Base-by-base conservation (phyloP, 1,139 yeast species). In the Hyphopichia khmerensis region DNA sequence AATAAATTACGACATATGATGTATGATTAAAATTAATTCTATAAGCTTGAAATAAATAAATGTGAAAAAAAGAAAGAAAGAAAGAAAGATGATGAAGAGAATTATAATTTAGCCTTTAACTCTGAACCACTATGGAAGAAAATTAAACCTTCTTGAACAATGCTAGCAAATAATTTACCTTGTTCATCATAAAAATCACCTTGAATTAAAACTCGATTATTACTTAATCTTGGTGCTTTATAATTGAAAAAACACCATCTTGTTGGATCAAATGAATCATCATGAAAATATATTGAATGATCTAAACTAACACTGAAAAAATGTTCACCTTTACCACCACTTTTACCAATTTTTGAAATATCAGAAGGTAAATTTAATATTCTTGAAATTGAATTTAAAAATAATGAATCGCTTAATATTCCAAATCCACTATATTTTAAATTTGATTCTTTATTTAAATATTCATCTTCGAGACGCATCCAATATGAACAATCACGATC, bases 111-210 rank as follows among this genome's bases (percentile, higher is more conserved):
- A 21, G 69, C 67, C 45, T 55, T 53, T 11, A 49, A 48, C 33
- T 66, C 69, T 10, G 55, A 32, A 21, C 65, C 67, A 35, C 56
- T 45, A 41, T 56, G 59, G 50, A 72, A 65, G 41, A 65, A 65
- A 2, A 69, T 67, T 42, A 72, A 56, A 2, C 75, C 75, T 51
- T 72, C 77, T 53, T 72, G 78, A 16, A 64, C 66, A 19, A 69
- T 65, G n/a, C 67, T 57, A 15, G 76, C 77, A 34, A 70, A 60
- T 42, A 69, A 57, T 39, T 60, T 59, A 10, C 72, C 73, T 29
- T 59, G 59, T 35, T 55, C 48, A 41, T 66, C 66, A 48, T 63
- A 72, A 49, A 66, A 62, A 18, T 64, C 61, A 6, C 69, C 74
- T 33, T 56, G 59, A 36, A 69, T 58, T 46, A 71, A 54, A 8